Evolutionary conservation across 192 early-diverging fungal species (phyloP).

Genomic region (Backusella liffmaniae): DNA sequence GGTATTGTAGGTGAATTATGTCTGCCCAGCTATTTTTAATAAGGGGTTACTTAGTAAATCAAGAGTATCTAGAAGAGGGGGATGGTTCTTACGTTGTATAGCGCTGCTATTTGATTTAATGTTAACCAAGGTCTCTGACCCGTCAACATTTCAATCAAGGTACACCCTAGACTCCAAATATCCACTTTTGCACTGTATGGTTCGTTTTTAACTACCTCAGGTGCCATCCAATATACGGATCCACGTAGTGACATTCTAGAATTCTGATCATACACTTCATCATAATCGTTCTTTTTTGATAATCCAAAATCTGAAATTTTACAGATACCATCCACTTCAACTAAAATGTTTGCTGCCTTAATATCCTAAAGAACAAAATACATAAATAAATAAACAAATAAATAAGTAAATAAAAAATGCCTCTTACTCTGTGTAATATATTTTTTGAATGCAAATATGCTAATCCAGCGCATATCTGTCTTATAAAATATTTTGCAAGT

Average conservation of each 20-base stretch:
- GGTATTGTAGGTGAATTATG: constrained; percentile 81
- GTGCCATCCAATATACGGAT: constrained; percentile 86
- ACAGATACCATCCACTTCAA: constrained; percentile 78
- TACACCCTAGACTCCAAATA: constrained; percentile 89
- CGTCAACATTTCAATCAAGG: constrained; percentile 96
- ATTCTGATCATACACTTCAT: constrained; percentile 46
- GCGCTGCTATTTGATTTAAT: constrained; percentile 50
- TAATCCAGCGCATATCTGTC: constrained; percentile 84
- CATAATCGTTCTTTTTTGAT: constrained; percentile 73
- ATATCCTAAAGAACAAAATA: constrained; percentile 53
- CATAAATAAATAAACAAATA: neutral
- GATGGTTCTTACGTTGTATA: constrained; percentile 49
- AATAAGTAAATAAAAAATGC: neutral
- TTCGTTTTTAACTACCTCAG: constrained; percentile 86
- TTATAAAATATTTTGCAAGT: constrained; percentile 68
- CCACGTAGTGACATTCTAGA: constrained; percentile 64
- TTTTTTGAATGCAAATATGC: constrained; percentile 82
- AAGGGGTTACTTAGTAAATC: constrained; percentile 15
- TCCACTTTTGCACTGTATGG: constrained; percentile 94
- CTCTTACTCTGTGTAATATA: constrained; percentile 70
- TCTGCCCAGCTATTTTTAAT: constrained; percentile 70
- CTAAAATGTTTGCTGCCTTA: constrained; percentile 83
- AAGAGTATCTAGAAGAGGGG: constrained; percentile 11
- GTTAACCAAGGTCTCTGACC: constrained; percentile 77
- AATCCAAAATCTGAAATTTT: constrained; percentile 99